phyloP scores from a whole-genome alignment of 768 basidiomycete genomes.

The Lactarius psammicola region DNA sequence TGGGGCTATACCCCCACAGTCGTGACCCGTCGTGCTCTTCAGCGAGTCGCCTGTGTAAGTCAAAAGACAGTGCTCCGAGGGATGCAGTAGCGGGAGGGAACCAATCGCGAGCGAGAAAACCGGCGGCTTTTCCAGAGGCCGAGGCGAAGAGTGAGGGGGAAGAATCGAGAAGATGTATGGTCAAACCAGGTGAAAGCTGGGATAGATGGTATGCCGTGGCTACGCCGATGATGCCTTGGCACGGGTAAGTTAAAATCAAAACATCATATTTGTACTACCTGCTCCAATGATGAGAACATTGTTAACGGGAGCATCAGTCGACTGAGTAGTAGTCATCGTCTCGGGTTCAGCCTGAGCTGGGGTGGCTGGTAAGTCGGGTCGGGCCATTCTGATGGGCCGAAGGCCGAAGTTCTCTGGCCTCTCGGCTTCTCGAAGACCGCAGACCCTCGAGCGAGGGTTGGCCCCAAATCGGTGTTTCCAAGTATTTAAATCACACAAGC shows the following conservation, averaged over 20 bases:
- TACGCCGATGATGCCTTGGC: slow-evolving; percentile 43
- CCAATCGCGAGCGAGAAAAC: slow-evolving; percentile 45
- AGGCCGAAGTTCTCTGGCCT: neutral
- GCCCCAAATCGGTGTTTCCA: slow-evolving; percentile 60
- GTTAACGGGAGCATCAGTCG: neutral
- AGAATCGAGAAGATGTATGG: slow-evolving; percentile 45
- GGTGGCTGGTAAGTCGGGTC: neutral
- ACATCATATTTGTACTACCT: slow-evolving; percentile 25
- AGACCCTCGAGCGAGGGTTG: slow-evolving; percentile 38
- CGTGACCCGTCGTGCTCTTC: slow-evolving; percentile 38
- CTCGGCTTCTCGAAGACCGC: slow-evolving; percentile 53
- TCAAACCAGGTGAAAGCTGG: slow-evolving; percentile 29
- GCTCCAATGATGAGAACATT: slow-evolving; percentile 45
- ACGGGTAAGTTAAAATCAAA: neutral
- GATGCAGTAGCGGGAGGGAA: slow-evolving; percentile 21
- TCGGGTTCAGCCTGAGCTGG: neutral
- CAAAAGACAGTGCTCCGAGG: slow-evolving; percentile 25
- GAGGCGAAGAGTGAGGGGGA: slow-evolving; percentile 39
- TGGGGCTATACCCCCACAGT: slow-evolving; percentile 42
- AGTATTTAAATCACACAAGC: slow-evolving; percentile 53
- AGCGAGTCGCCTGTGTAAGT: slow-evolving; percentile 41
- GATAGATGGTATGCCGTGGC: slow-evolving; percentile 45
- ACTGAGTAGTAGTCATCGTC: neutral
- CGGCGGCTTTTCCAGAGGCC: slow-evolving; percentile 39
- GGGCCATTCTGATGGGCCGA: neutral